Evolutionary conservation across 805 yeast species (phyloP), one percentile per base, ranked within the genome.

Genomic region (Citeromyces matritensis): DNA sequence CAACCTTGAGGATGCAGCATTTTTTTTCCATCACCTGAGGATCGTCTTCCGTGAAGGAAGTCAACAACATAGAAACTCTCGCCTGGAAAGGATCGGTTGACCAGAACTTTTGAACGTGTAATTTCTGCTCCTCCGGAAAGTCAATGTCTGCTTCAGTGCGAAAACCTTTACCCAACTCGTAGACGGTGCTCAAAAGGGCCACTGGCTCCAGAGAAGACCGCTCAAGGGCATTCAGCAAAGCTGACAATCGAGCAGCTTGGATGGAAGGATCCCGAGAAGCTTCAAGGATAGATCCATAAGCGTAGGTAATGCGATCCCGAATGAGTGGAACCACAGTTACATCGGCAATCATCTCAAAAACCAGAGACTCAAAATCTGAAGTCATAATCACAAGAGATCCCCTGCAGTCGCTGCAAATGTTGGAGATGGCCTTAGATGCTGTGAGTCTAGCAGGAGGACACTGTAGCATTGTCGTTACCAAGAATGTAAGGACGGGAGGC

Each of bases 131-230:
- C 6, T 39, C 42, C 15, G 55, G 54, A 27, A 50, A 54, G 27
- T 57, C 63, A 2, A 57, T 53, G 15, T 74, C 83, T 26, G 62
- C 72, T 0, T 82, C 75, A 2, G 66, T 49, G 31, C 69, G 69
- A 43, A 78, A 49, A 0, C 85, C 83, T 34, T 73, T 76, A 0
- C 84, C 91, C 3, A 83, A 55, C 33, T 77, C 81, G n/a, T 63
- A 62, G 0, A 84, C 48, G 43, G 84, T 79, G 9, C 67, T 53
- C 15, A 82, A 49, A 29, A 81, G 50, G 15, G 85, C 17, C 9
- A 26, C 15, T 26, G 15, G 29, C 29, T 19, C 15, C n/a, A 26
- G 29, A 26, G 6, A 26, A 10, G 15, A 26, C 17, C 17, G 8
- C 17, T 17, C 21, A 5, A 17, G 21, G 5, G 21, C 5, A 13